Base-by-base conservation (phyloP, 495 filamentous ascomycete genomes). In the Cryomyces minteri region DNA sequence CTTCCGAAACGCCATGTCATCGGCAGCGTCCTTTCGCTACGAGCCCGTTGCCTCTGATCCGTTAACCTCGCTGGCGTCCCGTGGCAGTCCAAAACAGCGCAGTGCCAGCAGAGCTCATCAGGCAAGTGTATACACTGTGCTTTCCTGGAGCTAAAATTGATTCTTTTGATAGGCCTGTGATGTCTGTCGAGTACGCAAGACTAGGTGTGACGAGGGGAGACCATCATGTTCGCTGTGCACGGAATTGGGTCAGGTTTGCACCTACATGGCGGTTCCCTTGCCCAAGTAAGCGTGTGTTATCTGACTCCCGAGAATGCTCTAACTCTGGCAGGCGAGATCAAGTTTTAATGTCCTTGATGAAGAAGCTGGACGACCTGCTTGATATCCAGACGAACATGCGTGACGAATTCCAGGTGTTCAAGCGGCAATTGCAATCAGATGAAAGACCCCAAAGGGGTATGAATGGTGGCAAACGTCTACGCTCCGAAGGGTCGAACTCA, bases 151-250 rank as follows among this genome's bases (percentile, higher is more conserved):
- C 18, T 25, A 25, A 2, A 25, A 25, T 25, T 25, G 18, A 25
- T 25, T 25, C 18, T 25, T 25, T 25, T 25, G 18, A 25, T 57
- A 80, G 70, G 78, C 78, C 31, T 82, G 78, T 58, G 76, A 82
- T 50, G 70, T 68, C 54, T 82, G 78, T 61, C 68, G 78, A 43
- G 61, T 68, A 44, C 65, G 78, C n/a, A 82, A 82, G 56, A 76
- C 77, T 30, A 81, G 79, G 59, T 82, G 78, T 55, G 76, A 80
- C 48, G 78, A 82, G 62, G 52, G 53, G 1, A 54, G 53, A 25
- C 64, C 64, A 25, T 25, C 18, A 4, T 67, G 64, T 46, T 55
- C 56, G 11, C 63, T 62, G 43, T 67, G 64, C 49, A 56, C 64
- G 65, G 43, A 77, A 69, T 57, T 77, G 51, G 66, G 65, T 39